Percentiles rank a stretch among this genome's conserved stretches.
Conservation (phyloP, 2,329 filamentous ascomycete genomes). For the Arthrobotrys musiformis region DNA sequence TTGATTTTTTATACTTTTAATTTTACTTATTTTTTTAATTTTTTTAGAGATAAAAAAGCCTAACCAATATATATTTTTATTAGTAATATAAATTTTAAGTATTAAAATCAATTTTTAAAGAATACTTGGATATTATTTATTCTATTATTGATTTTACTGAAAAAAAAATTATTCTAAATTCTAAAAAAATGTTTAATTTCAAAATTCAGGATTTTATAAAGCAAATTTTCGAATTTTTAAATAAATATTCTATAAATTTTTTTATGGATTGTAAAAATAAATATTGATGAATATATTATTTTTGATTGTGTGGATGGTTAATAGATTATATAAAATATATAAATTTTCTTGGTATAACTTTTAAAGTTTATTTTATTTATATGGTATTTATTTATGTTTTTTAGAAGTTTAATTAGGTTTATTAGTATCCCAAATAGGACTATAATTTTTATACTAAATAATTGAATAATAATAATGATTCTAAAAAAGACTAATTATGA, state of each 20-base stretch:
- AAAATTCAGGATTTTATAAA: constrained; percentile 1
- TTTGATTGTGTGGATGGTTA: too few species aligned
- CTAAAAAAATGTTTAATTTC: not conserved
- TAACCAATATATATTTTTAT: not conserved
- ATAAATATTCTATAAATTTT: not conserved
- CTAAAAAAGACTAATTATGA: not conserved
- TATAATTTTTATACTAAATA: not conserved
- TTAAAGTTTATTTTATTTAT: not conserved
- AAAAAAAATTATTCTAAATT: not conserved
- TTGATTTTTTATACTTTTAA: too few species aligned
- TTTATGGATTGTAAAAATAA: not conserved
- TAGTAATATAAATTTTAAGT: not conserved
- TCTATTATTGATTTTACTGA: not conserved
- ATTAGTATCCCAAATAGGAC: not conserved
- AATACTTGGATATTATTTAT: not conserved
- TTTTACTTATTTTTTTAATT: not conserved
- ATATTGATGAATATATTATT: not conserved
- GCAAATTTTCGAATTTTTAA: not conserved
- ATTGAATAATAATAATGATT: not conserved
- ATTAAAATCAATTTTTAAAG: not conserved
- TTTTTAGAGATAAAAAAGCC: not conserved
- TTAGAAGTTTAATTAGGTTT: not conserved
- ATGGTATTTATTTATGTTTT: not conserved
- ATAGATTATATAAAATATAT: constrained; percentile 2
- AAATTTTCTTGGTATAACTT: not conserved